phyloP scores from a whole-genome alignment of 805 yeast species.

The Monosporozyma unispora region DNA sequence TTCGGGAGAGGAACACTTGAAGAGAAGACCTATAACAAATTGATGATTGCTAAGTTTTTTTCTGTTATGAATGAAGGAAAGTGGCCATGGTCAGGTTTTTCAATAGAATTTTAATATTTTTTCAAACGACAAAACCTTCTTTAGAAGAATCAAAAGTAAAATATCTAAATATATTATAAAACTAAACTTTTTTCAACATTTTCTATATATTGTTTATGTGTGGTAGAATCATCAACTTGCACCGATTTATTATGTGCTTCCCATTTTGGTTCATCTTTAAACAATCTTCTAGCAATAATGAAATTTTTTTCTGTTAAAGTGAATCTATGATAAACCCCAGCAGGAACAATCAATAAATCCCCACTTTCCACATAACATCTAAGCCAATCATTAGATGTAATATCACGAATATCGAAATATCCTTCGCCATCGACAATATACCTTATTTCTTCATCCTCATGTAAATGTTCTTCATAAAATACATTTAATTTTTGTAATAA shows the following conservation, averaged over 20 bases:
- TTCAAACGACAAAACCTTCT: no score
- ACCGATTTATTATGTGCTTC: constrained; percentile 65
- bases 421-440: constrained; percentile 87
- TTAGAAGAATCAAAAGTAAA: no score
- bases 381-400: constrained; percentile 55
- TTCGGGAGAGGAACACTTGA: background rate
- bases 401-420: constrained; percentile 75
- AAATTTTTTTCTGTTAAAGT: constrained; percentile 57
- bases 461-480: constrained; percentile 80
- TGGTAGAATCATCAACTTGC: constrained; percentile 37
- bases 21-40: no score
- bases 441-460: constrained; percentile 95
- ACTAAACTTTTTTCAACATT: no score
- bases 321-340: constrained; percentile 91
- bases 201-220: constrained; percentile 42
- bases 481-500: constrained; percentile 55
- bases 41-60: no score
- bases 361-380: constrained; percentile 54
- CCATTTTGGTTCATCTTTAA: constrained; percentile 96
- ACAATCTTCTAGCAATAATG: constrained; percentile 72
- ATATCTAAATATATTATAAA: no score
- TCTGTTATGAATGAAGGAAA: no score
- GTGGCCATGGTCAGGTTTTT: no score
- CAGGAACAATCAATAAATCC: constrained; percentile 70
- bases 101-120: no score